Evolutionary conservation across 176 grass and related monocot genomes (phyloP).

Genomic region (Oropetium thomaeum): DNA sequence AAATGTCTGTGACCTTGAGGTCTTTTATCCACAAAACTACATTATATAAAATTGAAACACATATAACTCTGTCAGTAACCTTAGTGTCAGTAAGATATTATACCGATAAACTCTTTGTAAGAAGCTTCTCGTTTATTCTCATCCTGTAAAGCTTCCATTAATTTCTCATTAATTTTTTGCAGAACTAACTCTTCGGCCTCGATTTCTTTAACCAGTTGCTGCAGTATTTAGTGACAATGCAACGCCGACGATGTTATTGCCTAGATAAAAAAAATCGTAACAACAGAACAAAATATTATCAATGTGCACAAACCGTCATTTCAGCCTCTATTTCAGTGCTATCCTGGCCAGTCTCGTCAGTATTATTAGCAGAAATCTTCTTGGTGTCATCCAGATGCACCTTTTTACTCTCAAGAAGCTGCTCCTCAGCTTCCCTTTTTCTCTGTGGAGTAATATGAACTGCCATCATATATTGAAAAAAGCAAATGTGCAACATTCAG

Average conservation of each 20-base stretch:
- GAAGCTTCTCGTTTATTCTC: constrained; percentile 48
- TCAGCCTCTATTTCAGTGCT: constrained; percentile 67
- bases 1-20: not conserved
- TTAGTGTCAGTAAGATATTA: not conserved
- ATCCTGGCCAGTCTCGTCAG: constrained; percentile 37
- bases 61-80: not conserved
- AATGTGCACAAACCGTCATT: constrained; percentile 57
- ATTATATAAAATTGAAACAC: not conserved
- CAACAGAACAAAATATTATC: constrained; percentile 14
- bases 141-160: constrained; percentile 36
- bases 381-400: constrained; percentile 49
- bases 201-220: constrained; percentile 58
- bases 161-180: constrained; percentile 58
- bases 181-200: constrained; percentile 50
- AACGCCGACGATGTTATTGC: constrained; percentile 7
- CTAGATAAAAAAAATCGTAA: constrained; percentile 11
- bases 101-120: constrained; percentile 61
- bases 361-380: constrained; percentile 55
- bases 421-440: constrained; percentile 47
- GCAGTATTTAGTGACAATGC: constrained; percentile 29
- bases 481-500: not conserved
- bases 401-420: constrained; percentile 47
- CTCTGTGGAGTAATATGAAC: constrained; percentile 44
- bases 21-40: not conserved
- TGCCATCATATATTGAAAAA: constrained; percentile 2